A percentile compares a stretch with the other conserved stretches of the same genome.
phyloP scores from a whole-genome alignment of 2,329 filamentous ascomycete species.

The Diaporthe capsici region DNA sequence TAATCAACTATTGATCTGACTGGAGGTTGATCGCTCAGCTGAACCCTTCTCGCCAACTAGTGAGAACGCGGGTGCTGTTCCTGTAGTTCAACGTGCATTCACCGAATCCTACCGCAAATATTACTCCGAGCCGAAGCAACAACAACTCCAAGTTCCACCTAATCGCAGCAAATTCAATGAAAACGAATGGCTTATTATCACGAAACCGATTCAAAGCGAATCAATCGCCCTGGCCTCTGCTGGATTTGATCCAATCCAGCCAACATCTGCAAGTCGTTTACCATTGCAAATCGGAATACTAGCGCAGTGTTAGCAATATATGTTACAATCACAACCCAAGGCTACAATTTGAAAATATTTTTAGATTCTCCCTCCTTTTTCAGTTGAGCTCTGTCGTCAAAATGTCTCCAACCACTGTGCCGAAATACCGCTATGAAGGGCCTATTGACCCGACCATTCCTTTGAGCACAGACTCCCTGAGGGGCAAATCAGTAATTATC shows the following conservation, averaged over 20 bases:
- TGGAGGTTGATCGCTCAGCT: neutral
- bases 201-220: neutral
- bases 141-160: neutral
- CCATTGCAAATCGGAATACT: neutral
- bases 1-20: neutral
- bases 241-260: neutral
- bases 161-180: neutral
- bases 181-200: neutral
- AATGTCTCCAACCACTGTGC: neutral
- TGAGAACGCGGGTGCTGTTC: neutral
- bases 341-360: too few relatives aligned
- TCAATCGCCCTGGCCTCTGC: neutral
- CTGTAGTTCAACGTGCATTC: neutral
- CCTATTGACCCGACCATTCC: neutral
- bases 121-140: constrained; percentile 4
- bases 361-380: too few relatives aligned
- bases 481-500: neutral
- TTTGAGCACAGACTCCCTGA: neutral
- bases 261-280: neutral
- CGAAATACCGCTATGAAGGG: constrained; percentile 4
- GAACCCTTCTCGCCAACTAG: neutral
- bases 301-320: too few relatives aligned
- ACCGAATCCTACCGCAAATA: neutral
- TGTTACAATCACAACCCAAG: too few relatives aligned
- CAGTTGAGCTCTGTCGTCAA: too few relatives aligned